Conservation (phyloP, 1,284 basidiomycete species). For the Athelia psychrophila region DNA sequence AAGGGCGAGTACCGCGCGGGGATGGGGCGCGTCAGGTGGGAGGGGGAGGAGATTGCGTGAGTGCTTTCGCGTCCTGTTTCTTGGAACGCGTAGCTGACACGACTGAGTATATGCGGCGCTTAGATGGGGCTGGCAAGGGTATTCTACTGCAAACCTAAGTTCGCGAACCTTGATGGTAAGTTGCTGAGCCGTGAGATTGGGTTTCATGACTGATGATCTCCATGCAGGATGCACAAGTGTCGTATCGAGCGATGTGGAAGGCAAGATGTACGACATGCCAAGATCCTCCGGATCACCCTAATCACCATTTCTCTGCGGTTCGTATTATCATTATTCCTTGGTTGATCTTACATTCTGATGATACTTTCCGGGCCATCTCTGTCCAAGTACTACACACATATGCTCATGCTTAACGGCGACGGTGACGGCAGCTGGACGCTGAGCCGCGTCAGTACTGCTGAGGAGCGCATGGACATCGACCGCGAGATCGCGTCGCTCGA, state of each 20-base stretch:
- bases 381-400: slow-evolving; percentile 80
- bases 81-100: slow-evolving; percentile 57
- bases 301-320: slow-evolving; percentile 89
- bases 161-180: slow-evolving; percentile 72
- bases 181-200: slow-evolving; percentile 10
- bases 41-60: slow-evolving; percentile 90
- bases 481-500: slow-evolving; percentile 71
- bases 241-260: slow-evolving; percentile 95
- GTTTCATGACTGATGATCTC: background rate
- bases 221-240: slow-evolving; percentile 89
- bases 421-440: slow-evolving; percentile 69
- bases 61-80: too few species aligned
- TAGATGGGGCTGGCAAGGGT: slow-evolving; percentile 86
- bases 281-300: slow-evolving; percentile 89
- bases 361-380: slow-evolving; percentile 58
- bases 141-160: slow-evolving; percentile 82
- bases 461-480: slow-evolving; percentile 68
- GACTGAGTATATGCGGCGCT: slow-evolving; percentile 64
- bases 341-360: slow-evolving; percentile 2
- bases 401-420: slow-evolving; percentile 74
- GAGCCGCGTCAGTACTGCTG: slow-evolving; percentile 65
- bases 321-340: too few species aligned
- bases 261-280: slow-evolving; percentile 95
- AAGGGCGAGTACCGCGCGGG: slow-evolving; percentile 92
- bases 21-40: slow-evolving; percentile 84